A percentile compares a stretch with the other conserved stretches of the same genome.
Conservation (phyloP, 2,329 filamentous ascomycete genomes). For the Dactylellina drechsleri region DNA sequence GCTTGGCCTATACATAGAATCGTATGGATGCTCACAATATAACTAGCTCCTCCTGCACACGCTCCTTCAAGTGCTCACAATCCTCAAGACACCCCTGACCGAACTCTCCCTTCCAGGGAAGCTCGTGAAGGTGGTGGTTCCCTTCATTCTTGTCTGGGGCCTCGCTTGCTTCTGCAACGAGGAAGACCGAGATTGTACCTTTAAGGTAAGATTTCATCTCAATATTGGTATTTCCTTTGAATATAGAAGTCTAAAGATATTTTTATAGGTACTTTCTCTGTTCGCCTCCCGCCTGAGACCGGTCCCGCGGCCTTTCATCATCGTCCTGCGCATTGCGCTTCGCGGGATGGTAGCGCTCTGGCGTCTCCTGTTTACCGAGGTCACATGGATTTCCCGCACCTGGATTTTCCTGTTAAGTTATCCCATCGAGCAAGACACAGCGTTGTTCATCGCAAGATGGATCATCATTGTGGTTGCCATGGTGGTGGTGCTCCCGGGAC, state of each 20-base stretch:
- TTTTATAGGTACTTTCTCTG: constrained; percentile 22
- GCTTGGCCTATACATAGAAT: too few relatives aligned
- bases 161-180: constrained; percentile 31
- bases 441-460: not conserved
- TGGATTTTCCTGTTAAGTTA: constrained; percentile 5
- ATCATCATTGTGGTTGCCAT: not conserved
- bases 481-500: constrained; percentile 1
- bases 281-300: not conserved
- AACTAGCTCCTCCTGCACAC: constrained; percentile 32
- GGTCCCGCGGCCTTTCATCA: constrained; percentile 10
- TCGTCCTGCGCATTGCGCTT: constrained; percentile 3
- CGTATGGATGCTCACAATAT: constrained; percentile 2
- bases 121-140: constrained; percentile 41
- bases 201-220: constrained; percentile 16
- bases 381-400: not conserved
- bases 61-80: constrained; percentile 14
- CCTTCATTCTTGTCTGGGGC: constrained; percentile 42
- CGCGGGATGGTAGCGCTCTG: constrained; percentile 6
- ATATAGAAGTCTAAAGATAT: not conserved
- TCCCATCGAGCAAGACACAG: constrained; percentile 1
- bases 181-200: constrained; percentile 23
- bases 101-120: constrained; percentile 34
- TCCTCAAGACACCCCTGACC: constrained; percentile 23
- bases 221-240: too few relatives aligned
- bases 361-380: constrained; percentile 16